Percentiles rank a stretch among this genome's conserved stretches.
phyloP scores from a whole-genome alignment of 805 yeast species.

The Zygosaccharomyces siamensis region DNA sequence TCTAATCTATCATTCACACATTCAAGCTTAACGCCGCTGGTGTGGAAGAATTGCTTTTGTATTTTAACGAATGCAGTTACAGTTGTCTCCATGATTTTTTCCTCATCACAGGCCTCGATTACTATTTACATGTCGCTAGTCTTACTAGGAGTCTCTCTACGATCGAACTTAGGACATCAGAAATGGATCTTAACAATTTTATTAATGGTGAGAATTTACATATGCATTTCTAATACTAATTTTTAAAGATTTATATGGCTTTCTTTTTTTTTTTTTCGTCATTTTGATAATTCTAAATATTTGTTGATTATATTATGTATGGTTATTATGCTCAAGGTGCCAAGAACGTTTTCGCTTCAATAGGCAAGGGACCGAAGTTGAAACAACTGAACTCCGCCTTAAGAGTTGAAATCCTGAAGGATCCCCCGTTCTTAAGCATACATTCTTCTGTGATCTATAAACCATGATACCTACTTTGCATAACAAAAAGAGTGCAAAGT shows the following conservation, averaged over 20 bases:
- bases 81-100: not conserved
- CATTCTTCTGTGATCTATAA: not conserved
- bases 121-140: slow-evolving; percentile 10
- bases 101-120: slow-evolving; percentile 3
- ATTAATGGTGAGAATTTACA: not conserved
- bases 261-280: too few relatives aligned
- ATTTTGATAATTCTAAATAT: slow-evolving; percentile 1
- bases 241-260: not conserved
- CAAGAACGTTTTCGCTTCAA: not conserved
- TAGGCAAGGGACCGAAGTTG: not conserved
- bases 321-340: not conserved
- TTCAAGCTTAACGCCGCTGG: not conserved
- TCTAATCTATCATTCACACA: not conserved
- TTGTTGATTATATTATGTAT: not conserved
- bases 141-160: slow-evolving; percentile 14
- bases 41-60: slow-evolving; percentile 4
- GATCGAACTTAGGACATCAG: slow-evolving; percentile 3
- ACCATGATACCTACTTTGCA: not conserved
- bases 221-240: not conserved
- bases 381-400: not conserved
- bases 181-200: slow-evolving; percentile 7
- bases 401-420: too few relatives aligned
- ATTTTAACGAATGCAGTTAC: slow-evolving; percentile 1
- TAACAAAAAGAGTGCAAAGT: not conserved
- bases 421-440: too few relatives aligned